A percentile compares a stretch with the other conserved stretches of the same genome.
These are phyloP conservation scores for Trametes sanguinea DNA, from an alignment of 768 basidiomycete species.

Conservation along the genomic window DNA sequence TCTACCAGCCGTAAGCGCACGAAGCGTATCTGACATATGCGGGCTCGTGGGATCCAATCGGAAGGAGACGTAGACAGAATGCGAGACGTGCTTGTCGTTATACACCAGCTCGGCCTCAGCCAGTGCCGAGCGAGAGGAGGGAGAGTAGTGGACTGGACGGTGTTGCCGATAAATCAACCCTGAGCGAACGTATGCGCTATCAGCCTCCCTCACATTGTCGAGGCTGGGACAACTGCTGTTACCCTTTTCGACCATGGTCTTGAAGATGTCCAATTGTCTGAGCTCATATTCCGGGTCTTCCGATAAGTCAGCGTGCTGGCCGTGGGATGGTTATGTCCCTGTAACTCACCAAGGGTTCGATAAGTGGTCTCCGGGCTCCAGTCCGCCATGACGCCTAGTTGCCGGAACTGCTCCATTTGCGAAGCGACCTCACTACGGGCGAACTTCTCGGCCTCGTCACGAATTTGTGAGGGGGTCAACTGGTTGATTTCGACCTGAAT, in stretches of 20 bases:
- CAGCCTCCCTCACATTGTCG: too few species aligned
- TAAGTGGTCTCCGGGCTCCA: slow-evolving; percentile 77
- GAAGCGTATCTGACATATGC: slow-evolving; percentile 30
- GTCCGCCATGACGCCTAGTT: slow-evolving; percentile 90
- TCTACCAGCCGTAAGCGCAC: slow-evolving; percentile 35
- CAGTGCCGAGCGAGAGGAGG: slow-evolving; percentile 89
- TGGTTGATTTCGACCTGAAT: slow-evolving; percentile 25
- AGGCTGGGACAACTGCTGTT: not conserved
- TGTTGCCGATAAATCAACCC: slow-evolving; percentile 85
- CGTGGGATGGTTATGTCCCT: not conserved
- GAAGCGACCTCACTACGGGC: slow-evolving; percentile 72
- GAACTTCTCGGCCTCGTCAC: slow-evolving; percentile 67
- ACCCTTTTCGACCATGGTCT: slow-evolving; percentile 88
- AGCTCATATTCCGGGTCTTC: slow-evolving; percentile 87
- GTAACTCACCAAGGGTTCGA: slow-evolving; percentile 72
- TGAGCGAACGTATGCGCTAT: slow-evolving; percentile 29
- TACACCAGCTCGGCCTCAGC: slow-evolving; percentile 95
- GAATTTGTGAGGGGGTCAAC: slow-evolving; percentile 45
- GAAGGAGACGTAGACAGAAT: slow-evolving; percentile 86
- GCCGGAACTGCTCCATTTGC: slow-evolving; percentile 78
- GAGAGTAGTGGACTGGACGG: slow-evolving; percentile 93
- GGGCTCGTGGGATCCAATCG: slow-evolving; percentile 46
- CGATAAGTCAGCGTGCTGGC: not conserved
- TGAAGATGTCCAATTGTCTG: slow-evolving; percentile 82
- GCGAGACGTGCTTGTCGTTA: slow-evolving; percentile 84